These are phyloP conservation scores for Naegleria fowleri DNA, from an alignment of 208 protist species.

Conservation along the genomic window DNA sequence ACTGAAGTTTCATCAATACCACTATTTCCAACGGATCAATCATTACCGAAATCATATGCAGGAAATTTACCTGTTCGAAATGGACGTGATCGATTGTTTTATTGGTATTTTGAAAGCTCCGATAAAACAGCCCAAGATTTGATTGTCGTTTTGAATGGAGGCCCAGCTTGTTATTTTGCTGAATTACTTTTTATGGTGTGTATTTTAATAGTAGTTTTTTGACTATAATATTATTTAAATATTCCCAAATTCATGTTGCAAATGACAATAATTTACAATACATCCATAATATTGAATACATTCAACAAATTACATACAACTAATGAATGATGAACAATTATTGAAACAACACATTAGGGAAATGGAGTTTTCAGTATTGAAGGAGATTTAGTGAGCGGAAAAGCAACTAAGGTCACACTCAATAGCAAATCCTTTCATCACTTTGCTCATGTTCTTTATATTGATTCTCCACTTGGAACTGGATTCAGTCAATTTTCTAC, in stretches of 20 bases:
- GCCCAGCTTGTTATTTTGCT: background rate
- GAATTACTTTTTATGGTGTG: background rate
- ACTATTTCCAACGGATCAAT: background rate
- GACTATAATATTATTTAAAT: background rate
- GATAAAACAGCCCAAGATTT: background rate
- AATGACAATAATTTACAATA: too few relatives aligned
- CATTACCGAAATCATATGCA: background rate
- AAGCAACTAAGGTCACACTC: background rate
- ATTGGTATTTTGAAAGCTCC: background rate
- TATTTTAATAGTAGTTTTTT: too few relatives aligned
- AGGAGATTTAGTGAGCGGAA: background rate
- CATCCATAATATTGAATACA: too few relatives aligned
- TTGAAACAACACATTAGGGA: background rate
- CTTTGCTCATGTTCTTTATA: background rate
- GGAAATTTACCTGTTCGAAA: background rate
- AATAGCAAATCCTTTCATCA: background rate
- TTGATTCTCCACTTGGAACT: background rate
- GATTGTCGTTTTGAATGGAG: background rate
- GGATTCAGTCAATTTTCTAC: background rate
- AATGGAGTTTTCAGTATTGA: background rate
- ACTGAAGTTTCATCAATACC: background rate
- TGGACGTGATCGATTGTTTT: background rate
- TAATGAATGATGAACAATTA: too few relatives aligned
- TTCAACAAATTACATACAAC: too few relatives aligned
- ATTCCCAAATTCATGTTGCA: too few relatives aligned